Evolutionary conservation across 2,329 filamentous ascomycete genomes (phyloP), one percentile per base, ranked within the genome.

Genomic region (Botryotinia globosa): DNA sequence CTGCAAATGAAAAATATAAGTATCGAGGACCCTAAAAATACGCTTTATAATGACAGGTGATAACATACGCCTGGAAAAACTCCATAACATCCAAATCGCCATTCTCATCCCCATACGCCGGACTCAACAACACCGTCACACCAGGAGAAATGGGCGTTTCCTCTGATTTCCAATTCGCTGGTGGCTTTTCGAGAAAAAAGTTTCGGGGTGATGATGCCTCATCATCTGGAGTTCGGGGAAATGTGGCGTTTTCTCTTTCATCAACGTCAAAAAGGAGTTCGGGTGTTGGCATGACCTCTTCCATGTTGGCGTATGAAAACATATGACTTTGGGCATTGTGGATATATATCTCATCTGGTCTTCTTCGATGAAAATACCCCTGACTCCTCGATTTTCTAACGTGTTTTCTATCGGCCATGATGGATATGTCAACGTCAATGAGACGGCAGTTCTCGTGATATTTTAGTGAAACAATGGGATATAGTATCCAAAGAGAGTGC

Each of bases 31-130:
- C 4, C n/a, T 34, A 42, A 61, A 34, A 22, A 58, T 14, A 12
- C n/a, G 39, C 16, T 39, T 25, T 34, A 22, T 10, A 25, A 56
- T n/a, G 22, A 61, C 22, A 25, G n/a, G n/a, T 32, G 25, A 34
- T 10, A n/a, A 62, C 64, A 25, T 72, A 72, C 71, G 71, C 62
- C 61, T 61, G 48, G 42, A 72, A 72, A 32, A 72, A 72, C 18
- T 72, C 71, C 71, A 72, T 72, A 4, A 42, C 63, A 29, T 72
- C 54, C 20, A 45, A 44, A 72, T 72, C 71, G 20, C 44, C 54
- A 54, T 72, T 56, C 18, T 25, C 64, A 29, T 61, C 64, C 25
- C 20, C 39, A 44, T 64, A 54, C 7, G 63, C 44, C 18, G 71
- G 71, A 69, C 63, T 72, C 22, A 72, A 51, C 4, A 72, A 12